These are phyloP conservation scores for Alternaria novae-zelandiae DNA, from an alignment of 2,329 filamentous ascomycete genomes.

Conservation along the genomic window DNA sequence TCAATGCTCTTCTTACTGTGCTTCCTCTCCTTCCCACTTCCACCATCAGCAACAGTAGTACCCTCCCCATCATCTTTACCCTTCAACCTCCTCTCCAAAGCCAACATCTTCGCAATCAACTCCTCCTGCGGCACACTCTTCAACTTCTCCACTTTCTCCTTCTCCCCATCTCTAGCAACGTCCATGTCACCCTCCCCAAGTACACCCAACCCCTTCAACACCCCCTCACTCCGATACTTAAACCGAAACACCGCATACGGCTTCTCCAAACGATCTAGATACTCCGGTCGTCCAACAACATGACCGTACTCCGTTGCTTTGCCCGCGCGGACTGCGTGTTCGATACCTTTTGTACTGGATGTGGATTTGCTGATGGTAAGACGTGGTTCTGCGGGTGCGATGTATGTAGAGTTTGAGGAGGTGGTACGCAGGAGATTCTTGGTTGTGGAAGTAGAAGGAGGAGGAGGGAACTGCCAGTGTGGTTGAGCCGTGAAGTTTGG, in stretches of 20 bases:
- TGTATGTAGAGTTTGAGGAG: not conserved
- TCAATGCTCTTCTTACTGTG: not conserved
- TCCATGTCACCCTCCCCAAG: conserved; percentile 18
- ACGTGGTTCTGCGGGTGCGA: conserved; percentile 39
- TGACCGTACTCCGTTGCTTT: conserved; percentile 50
- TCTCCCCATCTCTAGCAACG: not conserved
- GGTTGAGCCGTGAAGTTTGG: conserved; percentile 21
- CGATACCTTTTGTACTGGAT: conserved; percentile 6
- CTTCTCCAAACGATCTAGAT: conserved; percentile 47
- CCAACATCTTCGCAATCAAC: conserved; percentile 18
- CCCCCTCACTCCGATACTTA: conserved; percentile 49
- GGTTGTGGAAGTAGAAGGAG: not conserved
- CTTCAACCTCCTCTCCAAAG: conserved; percentile 31
- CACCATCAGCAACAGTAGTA: not conserved
- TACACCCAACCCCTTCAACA: conserved; percentile 40
- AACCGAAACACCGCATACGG: conserved; percentile 58
- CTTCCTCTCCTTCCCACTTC: not conserved
- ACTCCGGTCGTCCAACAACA: conserved; percentile 45
- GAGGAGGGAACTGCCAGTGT: conserved; percentile 41
- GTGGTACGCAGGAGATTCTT: not conserved
- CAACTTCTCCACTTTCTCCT: conserved; percentile 10
- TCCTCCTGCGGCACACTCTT: conserved; percentile 35
- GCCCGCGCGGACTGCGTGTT: conserved; percentile 44
- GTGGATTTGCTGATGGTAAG: conserved; percentile 15
- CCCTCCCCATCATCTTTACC: conserved; percentile 12